A percentile compares a stretch with the other conserved stretches of the same genome.
phyloP scores from a whole-genome alignment of 257 asterid genomes.

The Pogostemon cablin region DNA sequence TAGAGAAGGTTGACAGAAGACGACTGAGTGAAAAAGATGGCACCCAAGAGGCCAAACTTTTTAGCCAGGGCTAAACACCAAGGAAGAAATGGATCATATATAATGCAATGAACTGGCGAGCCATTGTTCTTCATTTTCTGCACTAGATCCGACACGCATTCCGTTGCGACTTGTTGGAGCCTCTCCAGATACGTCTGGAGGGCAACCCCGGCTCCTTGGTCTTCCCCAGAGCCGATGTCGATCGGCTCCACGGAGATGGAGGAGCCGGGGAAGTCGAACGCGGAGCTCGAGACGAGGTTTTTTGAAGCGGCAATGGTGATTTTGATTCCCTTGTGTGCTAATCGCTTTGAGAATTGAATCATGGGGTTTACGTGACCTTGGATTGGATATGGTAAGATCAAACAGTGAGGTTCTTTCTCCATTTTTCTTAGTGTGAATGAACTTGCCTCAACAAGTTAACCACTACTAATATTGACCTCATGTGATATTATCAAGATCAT shows the following conservation, averaged over 20 bases:
- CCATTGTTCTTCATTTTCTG: constrained; percentile 14
- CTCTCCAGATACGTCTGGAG: not conserved
- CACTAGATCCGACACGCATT: constrained; percentile 17
- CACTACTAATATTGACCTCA: too few species aligned
- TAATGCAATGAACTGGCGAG: constrained; percentile 26
- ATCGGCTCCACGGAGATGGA: constrained; percentile 30
- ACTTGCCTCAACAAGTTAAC: too few species aligned
- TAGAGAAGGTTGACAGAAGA: constrained; percentile 29
- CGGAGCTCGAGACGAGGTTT: constrained; percentile 10
- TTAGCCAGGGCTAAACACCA: constrained; percentile 34
- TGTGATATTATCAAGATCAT: too few species aligned
- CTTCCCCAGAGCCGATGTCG: constrained; percentile 41
- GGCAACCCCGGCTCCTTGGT: not conserved
- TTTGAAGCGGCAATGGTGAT: constrained; percentile 36
- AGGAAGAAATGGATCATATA: constrained; percentile 36
- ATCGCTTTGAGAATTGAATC: constrained; percentile 48
- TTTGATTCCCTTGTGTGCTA: constrained; percentile 29
- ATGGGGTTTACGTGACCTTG: constrained; percentile 55
- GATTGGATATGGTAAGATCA: constrained; percentile 43
- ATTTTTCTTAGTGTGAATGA: not conserved
- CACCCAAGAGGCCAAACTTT: constrained; percentile 28
- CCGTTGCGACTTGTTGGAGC: constrained; percentile 26
- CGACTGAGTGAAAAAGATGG: constrained; percentile 33
- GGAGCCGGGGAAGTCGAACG: not conserved
- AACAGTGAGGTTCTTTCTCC: constrained; percentile 39